These are phyloP conservation scores for Linderniella brevidens DNA, from an alignment of 257 asterid species.

Conservation along the genomic window DNA sequence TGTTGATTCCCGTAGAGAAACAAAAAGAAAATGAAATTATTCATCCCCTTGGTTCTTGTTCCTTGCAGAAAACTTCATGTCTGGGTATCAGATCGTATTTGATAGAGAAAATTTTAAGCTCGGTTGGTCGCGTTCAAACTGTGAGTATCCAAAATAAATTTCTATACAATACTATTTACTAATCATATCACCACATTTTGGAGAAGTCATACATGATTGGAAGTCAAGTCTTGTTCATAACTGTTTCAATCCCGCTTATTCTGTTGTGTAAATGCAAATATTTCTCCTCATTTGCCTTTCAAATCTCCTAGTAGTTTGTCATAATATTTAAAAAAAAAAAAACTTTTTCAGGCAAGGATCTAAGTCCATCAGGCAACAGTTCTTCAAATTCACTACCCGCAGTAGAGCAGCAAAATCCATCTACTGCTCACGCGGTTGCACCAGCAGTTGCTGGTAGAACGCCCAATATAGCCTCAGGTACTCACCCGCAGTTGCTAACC, in stretches of 20 bases:
- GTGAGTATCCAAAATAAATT: constrained; percentile 32
- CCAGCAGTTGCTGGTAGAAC: constrained; percentile 64
- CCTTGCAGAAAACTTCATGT: constrained; percentile 80
- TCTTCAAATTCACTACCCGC: constrained; percentile 55
- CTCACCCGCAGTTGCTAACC: constrained; percentile 14
- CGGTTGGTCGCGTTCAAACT: constrained; percentile 66
- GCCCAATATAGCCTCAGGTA: constrained; percentile 34
- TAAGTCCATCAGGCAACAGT: constrained; percentile 29
- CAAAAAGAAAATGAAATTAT: constrained; percentile 2
- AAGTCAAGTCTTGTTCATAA: no score
- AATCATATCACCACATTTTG: background rate
- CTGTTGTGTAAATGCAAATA: no score
- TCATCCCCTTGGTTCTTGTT: constrained; percentile 4
- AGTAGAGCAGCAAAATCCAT: constrained; percentile 44
- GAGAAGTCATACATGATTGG: background rate
- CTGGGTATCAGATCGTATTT: constrained; percentile 63
- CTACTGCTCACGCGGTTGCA: constrained; percentile 39
- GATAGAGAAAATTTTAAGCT: constrained; percentile 60
- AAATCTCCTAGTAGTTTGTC: constrained; percentile 24
- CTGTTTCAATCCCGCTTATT: no score
- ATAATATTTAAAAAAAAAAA: constrained; percentile 27
- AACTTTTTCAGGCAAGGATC: constrained; percentile 24
- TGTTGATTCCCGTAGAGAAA: constrained; percentile 3
- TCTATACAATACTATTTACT: constrained; percentile 2
- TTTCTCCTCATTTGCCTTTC: constrained; percentile 7